Evolutionary conservation across 495 filamentous ascomycete genomes (phyloP), one percentile per base, ranked within the genome.

Genomic region (Physcia stellaris): DNA sequence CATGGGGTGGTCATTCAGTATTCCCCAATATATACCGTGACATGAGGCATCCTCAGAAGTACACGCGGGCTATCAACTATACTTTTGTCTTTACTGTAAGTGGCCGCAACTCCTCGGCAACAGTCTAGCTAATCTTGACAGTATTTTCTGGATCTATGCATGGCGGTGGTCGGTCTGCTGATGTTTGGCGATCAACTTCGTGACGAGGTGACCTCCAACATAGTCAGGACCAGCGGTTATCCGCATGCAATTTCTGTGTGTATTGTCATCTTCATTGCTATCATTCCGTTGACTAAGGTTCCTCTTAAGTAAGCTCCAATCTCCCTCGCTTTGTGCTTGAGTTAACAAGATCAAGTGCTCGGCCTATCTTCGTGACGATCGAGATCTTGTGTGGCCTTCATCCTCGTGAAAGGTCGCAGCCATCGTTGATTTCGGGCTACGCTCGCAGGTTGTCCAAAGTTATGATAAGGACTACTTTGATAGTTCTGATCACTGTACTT

Each of bases 11-110:
- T 6, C 90, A 96, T 53, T 71, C 75, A 37, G 90, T 98, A 20
- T 94, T 98, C 53, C 90, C 90, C 2, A 94, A 93, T 50, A 94
- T 98, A 51, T 98, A 94, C 56, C 73, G 86, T 36, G 90, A 98
- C 60, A 98, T 98, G 90, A 70, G 90, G 44, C 90, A 96, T 55
- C 86, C 90, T 0, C 68, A 81, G 32, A 90, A 85, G 51, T 96
- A 90, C 55, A 67, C 64, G 16, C 72, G 71, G 55, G 80, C 77
- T 35, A 67, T 95, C 15, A 75, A 79, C 51, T 70, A 77, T 28
- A 93, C 87, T 1, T 96, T 90, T 52, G 57, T 74, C n/a, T 95
- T 94, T 57, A 94, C 86, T 30, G 83, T 88, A 69, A 53, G 75
- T 50, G 32, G 4, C 5, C 36, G 32, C 30, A 34, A 9, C n/a